Base-by-base conservation (phyloP, 192 early-diverging fungal genomes). In the Jimgerdemannia flammicorona region DNA sequence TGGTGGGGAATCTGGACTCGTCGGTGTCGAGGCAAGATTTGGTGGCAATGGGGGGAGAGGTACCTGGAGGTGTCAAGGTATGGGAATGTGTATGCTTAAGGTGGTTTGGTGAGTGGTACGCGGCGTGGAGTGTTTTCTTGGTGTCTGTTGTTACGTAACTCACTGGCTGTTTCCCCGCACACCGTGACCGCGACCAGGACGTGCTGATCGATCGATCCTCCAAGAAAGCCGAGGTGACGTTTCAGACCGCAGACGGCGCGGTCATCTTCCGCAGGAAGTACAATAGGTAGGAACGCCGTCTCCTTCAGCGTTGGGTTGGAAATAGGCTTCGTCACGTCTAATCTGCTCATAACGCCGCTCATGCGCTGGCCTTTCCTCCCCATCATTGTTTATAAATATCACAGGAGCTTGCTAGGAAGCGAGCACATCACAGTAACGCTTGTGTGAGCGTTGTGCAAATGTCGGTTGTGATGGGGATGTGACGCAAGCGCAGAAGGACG, bases 31-130 rank as follows among this genome's bases (percentile, higher is more conserved):
- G 40, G 9, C 29, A 41, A 1, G 67, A 68, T 0, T 68, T 68
- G 67, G 9, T 40, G 40, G 40, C 19, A 19, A 40, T 68, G 67
- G 76, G 66, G 14, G 63, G 63, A 3, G 71, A 42, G 3, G 41
- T 76, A 72, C 69, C 75, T 40, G 63, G 75, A 66, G 67, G 76
- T 11, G 64, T 73, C 76, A 77, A 73, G 72, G 66, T 72, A 72
- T 67, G 66, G 18, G 17, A 59, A 59, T 59, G 6, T 59, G 6
- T 59, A 59, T 59, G 8, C 6, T 59, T 59, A 59, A 29, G 29
- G 29, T 29, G 29, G 29, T 29, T 29, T 29, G 29, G 29, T 29
- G 29, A 29, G 1, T 29, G 29, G 29, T 29, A 29, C 29, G 29
- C 29, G 29, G 29, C 29, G 29, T 29, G 29, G 29, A 1, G 29